Evolutionary conservation across 345 rosid genomes (phyloP), one percentile per base, ranked within the genome.

Genomic region (Sonneratia alba): DNA sequence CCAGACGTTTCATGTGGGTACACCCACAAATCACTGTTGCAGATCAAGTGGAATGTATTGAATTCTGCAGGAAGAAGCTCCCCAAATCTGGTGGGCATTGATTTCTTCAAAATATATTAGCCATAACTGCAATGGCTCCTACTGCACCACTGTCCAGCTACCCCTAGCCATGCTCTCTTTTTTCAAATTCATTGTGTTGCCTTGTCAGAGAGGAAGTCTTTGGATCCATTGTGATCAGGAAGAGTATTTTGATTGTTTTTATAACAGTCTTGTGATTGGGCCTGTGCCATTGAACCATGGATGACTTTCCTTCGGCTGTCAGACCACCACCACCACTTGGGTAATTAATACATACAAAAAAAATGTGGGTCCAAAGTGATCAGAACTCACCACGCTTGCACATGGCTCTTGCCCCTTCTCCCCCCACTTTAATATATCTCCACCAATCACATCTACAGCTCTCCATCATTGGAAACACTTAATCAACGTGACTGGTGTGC

Each of bases 301-400:
- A 62, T 62, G 19, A 62, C 66, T 27, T 59, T 14, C 64, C 64
- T 27, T 62, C 27, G 66, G 66, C 66, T 14, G 27, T 2, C 8
- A 53, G 45, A 42, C 45, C 3, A 9, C 51, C 51, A 9, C 51
- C 51, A 47, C 22, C 59, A 53, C 59, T 53, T 53, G 22, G 22
- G 24, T 21, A 53, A 53, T 53, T 53, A 18, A 4, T 53, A 53
- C 6, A 53, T 19, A 7, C 0, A 7, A 19, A 53, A 53, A 34
- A 62, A 10, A 10, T 27, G 1, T 62, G 66, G 66, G 66, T 24
- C 66, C 66, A 15, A 27, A 11, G 36, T 27, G 66, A 32, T 62
- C 66, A 62, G 66, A 14, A 62, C 66, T 14, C 36, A 5, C 63
- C 66, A 62, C 66, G 27, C 66, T 32, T 62, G 66, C 38, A 34